Percentiles rank a stretch among this genome's conserved stretches.
Evolutionary conservation across 768 basidiomycete species (phyloP).

Genomic region (Nidularia sp.): DNA sequence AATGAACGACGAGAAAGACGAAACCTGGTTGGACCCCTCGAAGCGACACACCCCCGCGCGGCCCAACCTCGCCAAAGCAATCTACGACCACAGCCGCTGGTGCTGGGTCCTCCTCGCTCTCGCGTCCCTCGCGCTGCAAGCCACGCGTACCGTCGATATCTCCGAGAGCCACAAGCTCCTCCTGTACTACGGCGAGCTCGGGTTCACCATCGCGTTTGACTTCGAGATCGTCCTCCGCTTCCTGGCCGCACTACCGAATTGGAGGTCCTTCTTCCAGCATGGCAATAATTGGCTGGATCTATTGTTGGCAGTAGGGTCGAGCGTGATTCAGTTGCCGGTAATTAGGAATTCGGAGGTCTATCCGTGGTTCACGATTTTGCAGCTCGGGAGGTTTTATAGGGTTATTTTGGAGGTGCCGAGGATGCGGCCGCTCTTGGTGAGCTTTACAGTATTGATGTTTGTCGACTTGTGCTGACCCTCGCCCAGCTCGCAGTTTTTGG

Average conservation of each 20-base stretch:
- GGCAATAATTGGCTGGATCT: conserved; percentile 75
- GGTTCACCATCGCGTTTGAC: conserved; percentile 81
- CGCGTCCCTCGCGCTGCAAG: conserved; percentile 67
- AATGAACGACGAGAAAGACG: conserved; percentile 55
- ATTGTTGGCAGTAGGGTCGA: conserved; percentile 68
- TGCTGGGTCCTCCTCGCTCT: conserved; percentile 77
- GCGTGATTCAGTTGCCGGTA: conserved; percentile 79
- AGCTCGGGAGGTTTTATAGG: conserved; percentile 83
- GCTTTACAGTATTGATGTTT: conserved; percentile 15
- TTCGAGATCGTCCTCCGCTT: conserved; percentile 81
- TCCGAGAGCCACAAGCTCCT: conserved; percentile 37
- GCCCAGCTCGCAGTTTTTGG: conserved; percentile 82
- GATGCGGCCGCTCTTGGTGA: conserved; percentile 84
- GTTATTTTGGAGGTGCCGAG: conserved; percentile 87
- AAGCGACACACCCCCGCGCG: conserved; percentile 33
- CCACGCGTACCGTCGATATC: conserved; percentile 55
- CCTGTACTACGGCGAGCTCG: conserved; percentile 66
- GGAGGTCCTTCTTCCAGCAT: conserved; percentile 69
- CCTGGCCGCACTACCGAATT: conserved; percentile 70
- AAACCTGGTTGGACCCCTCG: conserved; percentile 51
- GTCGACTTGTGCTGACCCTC: no score
- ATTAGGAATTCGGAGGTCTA: conserved; percentile 65
- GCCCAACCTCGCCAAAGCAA: conserved; percentile 44
- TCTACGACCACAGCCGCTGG: conserved; percentile 60
- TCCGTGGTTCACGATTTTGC: conserved; percentile 88